These are phyloP conservation scores for Mortierella sp. DNA, from an alignment of 371 early-diverging fungal species.

Conservation along the genomic window DNA sequence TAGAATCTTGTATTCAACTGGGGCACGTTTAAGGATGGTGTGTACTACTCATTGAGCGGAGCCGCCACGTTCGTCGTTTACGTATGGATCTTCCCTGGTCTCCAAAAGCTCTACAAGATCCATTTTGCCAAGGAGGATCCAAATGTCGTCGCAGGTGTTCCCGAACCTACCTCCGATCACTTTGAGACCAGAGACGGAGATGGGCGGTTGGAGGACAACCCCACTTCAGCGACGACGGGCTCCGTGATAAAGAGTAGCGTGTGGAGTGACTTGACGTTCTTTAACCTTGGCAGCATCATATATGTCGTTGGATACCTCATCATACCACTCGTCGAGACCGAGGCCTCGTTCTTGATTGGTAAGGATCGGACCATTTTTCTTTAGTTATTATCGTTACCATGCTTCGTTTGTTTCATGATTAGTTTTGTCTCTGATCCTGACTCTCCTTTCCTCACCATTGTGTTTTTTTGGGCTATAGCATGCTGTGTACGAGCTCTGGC, in stretches of 20 bases:
- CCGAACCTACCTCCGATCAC: not conserved
- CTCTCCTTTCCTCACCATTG: not conserved
- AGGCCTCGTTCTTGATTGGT: conserved; percentile 22
- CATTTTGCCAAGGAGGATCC: conserved; percentile 8
- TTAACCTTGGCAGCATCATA: conserved; percentile 26
- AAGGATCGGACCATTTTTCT: not conserved
- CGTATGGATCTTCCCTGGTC: conserved; percentile 23
- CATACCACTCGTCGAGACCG: conserved; percentile 15
- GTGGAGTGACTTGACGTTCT: conserved; percentile 28
- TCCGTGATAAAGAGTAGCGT: not conserved
- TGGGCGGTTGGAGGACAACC: not conserved
- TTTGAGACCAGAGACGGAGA: not conserved
- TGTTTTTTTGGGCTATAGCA: conserved; percentile 9
- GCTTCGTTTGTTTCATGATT: not conserved
- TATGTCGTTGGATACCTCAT: conserved; percentile 11
- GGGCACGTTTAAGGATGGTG: conserved; percentile 3
- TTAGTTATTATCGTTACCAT: not conserved
- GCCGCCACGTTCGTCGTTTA: conserved; percentile 32
- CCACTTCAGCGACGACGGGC: not conserved
- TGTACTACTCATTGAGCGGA: conserved; percentile 21
- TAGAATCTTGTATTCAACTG: conserved; percentile 47
- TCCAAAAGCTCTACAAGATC: conserved; percentile 29
- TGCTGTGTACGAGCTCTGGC: conserved; percentile 25
- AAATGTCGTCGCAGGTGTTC: not conserved
- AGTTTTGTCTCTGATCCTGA: not conserved